phyloP scores from a whole-genome alignment of 2,329 filamentous ascomycete genomes.

The Fonsecaea monophora region DNA sequence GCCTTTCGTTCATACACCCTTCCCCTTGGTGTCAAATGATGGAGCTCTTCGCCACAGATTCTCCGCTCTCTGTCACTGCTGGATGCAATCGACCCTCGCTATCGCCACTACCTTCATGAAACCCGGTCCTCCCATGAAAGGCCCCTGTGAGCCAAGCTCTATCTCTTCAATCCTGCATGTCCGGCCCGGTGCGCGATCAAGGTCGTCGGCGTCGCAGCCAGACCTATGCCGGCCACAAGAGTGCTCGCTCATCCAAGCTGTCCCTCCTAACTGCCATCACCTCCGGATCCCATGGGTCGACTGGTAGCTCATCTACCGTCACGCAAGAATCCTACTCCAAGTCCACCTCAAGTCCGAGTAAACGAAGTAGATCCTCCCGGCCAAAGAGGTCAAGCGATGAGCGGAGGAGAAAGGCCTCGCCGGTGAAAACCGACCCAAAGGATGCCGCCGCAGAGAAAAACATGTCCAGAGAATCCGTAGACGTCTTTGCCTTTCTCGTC shows the following conservation, averaged over 20 bases:
- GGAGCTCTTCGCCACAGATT: slow-evolving; percentile 20
- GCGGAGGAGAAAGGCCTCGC: slow-evolving; percentile 14
- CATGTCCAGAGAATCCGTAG: slow-evolving; percentile 34
- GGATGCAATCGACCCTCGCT: slow-evolving; percentile 16
- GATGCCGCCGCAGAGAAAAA: slow-evolving; percentile 24
- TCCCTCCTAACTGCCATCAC: slow-evolving; percentile 40
- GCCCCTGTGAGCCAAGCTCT: slow-evolving; percentile 2
- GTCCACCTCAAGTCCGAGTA: slow-evolving; percentile 26
- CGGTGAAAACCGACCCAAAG: slow-evolving; percentile 7
- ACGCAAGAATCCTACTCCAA: slow-evolving; percentile 40
- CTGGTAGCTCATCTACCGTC: slow-evolving; percentile 37
- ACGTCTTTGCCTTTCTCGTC: slow-evolving; percentile 38
- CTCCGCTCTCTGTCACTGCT: slow-evolving; percentile 23
- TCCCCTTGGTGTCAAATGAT: slow-evolving; percentile 21
- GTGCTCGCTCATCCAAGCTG: slow-evolving; percentile 38
- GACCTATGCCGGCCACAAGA: slow-evolving; percentile 35
- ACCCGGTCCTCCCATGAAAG: slow-evolving; percentile 13
- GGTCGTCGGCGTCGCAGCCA: slow-evolving; percentile 37
- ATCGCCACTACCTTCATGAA: slow-evolving; percentile 4
- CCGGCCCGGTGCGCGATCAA: slow-evolving; percentile 35
- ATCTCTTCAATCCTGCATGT: slow-evolving; percentile 30
- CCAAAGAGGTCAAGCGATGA: slow-evolving; percentile 20
- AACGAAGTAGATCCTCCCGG: slow-evolving; percentile 27
- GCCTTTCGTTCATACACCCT: slow-evolving; percentile 21
- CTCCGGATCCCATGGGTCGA: slow-evolving; percentile 35